Conservation (phyloP, 768 basidiomycete genomes). For the Termitomyces sp. region DNA sequence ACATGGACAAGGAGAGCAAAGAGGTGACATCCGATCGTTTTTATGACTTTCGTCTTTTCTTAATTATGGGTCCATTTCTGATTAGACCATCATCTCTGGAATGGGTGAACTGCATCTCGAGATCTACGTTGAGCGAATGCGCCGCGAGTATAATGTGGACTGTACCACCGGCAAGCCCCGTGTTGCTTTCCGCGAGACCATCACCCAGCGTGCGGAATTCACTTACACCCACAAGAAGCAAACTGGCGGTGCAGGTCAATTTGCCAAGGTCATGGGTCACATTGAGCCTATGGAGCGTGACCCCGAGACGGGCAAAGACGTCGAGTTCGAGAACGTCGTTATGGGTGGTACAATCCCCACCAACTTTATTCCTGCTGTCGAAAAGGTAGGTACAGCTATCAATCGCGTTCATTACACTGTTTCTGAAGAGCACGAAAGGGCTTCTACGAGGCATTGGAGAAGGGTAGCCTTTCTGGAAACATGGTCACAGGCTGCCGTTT, state of each 20-base stretch:
- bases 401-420: background rate
- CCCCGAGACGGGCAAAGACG: constrained; percentile 77
- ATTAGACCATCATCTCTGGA: constrained; percentile 95
- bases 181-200: constrained; percentile 95
- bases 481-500: constrained; percentile 82
- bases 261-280: constrained; percentile 86
- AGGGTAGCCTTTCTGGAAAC: constrained; percentile 88
- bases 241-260: constrained; percentile 96
- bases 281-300: constrained; percentile 85
- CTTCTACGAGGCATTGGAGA: constrained; percentile 91
- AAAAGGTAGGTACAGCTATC: constrained; percentile 59
- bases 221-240: constrained; percentile 97
- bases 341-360: constrained; percentile 92
- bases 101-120: constrained; percentile 99
- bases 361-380: constrained; percentile 91
- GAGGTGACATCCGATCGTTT: constrained; percentile 54
- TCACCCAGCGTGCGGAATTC: constrained; percentile 81
- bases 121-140: constrained; percentile 99
- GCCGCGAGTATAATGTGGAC: constrained; percentile 92
- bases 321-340: constrained; percentile 81
- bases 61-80: background rate
- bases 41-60: background rate
- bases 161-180: constrained; percentile 94
- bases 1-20: constrained; percentile 90
- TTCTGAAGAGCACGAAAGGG: constrained; percentile 49